Base-by-base conservation (phyloP, 2,329 filamentous ascomycete genomes). In the Penicillium sp. region DNA sequence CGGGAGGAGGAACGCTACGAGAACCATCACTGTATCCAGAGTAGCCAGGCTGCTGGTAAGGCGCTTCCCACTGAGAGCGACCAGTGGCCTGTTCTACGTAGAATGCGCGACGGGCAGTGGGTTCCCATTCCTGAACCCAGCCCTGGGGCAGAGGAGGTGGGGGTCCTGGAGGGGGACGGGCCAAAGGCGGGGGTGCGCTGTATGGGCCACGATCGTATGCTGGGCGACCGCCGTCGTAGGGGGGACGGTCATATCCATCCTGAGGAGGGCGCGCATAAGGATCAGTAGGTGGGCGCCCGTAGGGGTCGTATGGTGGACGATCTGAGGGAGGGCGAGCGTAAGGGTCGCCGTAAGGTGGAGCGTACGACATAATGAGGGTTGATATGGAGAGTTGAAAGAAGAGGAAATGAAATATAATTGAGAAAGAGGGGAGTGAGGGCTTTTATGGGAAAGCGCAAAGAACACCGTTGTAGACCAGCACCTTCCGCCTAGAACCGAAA, bases 71-170 rank as follows among this genome's bases (percentile, higher is more conserved):
- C 71, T 88, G 85, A 0, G 84, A 82, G 57, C 80, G 81, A 21
- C 85, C 84, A 13, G 84, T 84, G 46, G 82, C 77, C 55, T 84
- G 75, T 70, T 89, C 85, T 55, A 85, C 78, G 67, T 87, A 90
- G 75, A 84, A 89, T 76, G 84, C 88, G 54, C 84, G 82, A 67
- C 86, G 82, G 58, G 79, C 76, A 57, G 77, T 78, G 56, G 83
- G 80, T 62, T 89, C 86, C 73, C 82, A 89, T 70, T 87, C 82
- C 25, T 84, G 78, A 29, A 77, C 75, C 86, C 87, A 89, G 63
- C 86, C 86, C 49, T 78, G 68, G 25, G 86, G 80, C 61, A 87
- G 76, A 19, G 71, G 68, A 59, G 82, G 76, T 25, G 86, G 81
- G 64, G 75, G 76, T 49, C 70, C 70, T 4, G 67, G 64, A 16